A percentile compares a stretch with the other conserved stretches of the same genome.
phyloP scores from a whole-genome alignment of 192 early-diverging fungal genomes.

The Coemansia sp. region DNA sequence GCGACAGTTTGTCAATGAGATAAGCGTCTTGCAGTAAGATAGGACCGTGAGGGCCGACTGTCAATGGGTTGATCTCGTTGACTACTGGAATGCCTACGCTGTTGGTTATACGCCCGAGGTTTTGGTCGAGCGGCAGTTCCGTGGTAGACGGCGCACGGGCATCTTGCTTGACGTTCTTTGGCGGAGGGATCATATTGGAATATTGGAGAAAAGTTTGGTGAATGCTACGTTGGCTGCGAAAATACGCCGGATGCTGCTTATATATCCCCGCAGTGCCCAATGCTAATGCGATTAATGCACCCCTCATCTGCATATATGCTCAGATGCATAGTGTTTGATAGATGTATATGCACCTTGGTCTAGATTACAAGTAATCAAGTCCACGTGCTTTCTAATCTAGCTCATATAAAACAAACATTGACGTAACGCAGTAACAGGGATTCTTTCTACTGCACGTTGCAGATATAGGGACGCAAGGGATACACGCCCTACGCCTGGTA shows the following conservation, averaged over 20 bases:
- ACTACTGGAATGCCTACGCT: slow-evolving; percentile 64
- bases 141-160: not conserved
- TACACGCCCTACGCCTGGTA: not conserved
- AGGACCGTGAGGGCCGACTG: slow-evolving; percentile 59
- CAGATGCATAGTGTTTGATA: no score
- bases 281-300: no score
- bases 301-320: no score
- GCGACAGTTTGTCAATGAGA: slow-evolving; percentile 60
- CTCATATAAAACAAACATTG: not conserved
- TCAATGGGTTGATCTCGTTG: slow-evolving; percentile 64
- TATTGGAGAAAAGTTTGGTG: not conserved
- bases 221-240: not conserved
- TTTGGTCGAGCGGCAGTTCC: slow-evolving; percentile 3
- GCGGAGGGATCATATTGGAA: slow-evolving; percentile 4
- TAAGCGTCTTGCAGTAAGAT: slow-evolving; percentile 64
- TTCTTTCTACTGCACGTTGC: not conserved
- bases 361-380: no score
- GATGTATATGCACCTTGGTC: no score
- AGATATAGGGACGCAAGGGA: not conserved
- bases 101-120: slow-evolving; percentile 39
- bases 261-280: no score
- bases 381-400: no score
- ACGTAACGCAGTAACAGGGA: not conserved
- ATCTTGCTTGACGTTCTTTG: slow-evolving; percentile 13
- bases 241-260: not conserved